Evolutionary conservation across 768 basidiomycete species (phyloP).

Genomic region (Boletus tomentosulus): DNA sequence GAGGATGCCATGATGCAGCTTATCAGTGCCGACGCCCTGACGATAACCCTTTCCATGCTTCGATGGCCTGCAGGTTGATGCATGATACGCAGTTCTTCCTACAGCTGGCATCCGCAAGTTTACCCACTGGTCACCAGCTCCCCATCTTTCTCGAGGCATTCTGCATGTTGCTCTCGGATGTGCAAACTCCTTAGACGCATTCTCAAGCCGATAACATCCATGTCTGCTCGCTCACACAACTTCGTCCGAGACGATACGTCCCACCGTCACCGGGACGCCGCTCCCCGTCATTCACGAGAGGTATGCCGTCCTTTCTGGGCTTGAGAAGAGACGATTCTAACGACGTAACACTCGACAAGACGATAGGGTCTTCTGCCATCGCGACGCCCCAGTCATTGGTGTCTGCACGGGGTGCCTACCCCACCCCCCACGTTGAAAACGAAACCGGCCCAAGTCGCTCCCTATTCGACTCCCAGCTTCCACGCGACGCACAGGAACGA

Average conservation of each 20-base stretch:
- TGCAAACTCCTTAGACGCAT: conserved; percentile 9
- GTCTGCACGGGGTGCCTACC: not conserved
- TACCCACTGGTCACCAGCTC: not conserved
- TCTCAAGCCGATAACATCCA: conserved; percentile 7
- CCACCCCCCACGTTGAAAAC: not conserved
- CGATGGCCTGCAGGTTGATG: conserved; percentile 2
- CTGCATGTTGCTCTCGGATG: conserved; percentile 13
- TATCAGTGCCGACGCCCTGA: not conserved
- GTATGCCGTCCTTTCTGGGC: not conserved
- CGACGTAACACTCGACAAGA: not conserved
- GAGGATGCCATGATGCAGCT: conserved; percentile 4
- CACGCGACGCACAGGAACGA: not conserved
- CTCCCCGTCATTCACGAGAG: conserved; percentile 4
- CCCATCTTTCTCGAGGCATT: not conserved
- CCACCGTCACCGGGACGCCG: not conserved
- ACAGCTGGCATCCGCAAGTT: conserved; percentile 7
- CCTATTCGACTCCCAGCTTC: not conserved
- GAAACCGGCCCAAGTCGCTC: not conserved
- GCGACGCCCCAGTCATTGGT: not conserved
- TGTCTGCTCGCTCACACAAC: conserved; percentile 4
- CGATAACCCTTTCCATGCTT: not conserved
- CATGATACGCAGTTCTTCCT: conserved; percentile 4
- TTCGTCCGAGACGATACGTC: not conserved
- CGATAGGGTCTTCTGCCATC: not conserved
- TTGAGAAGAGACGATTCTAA: not conserved